Evolutionary conservation across 495 filamentous ascomycete species (phyloP).

Genomic region (Talaromyces ruber): DNA sequence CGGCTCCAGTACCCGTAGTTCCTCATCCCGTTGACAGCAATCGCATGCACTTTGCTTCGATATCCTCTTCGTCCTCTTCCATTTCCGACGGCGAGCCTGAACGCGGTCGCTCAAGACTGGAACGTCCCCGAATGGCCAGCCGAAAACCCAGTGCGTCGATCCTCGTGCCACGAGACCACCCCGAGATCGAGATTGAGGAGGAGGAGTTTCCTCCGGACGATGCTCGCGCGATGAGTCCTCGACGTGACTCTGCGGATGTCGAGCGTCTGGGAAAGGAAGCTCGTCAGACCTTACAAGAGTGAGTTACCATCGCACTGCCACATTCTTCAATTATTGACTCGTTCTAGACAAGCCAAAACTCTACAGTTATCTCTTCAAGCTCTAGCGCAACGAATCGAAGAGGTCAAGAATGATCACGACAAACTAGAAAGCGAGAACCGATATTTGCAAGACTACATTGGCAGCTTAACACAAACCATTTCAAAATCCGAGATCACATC

Average conservation of each 20-base stretch:
- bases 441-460: slow-evolving; percentile 80
- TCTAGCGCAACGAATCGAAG: slow-evolving; percentile 85
- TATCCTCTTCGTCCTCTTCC: slow-evolving; percentile 34
- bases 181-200: slow-evolving; percentile 56
- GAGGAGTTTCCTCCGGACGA: slow-evolving; percentile 74
- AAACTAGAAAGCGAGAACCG: slow-evolving; percentile 92
- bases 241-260: slow-evolving; percentile 80
- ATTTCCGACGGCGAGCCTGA: slow-evolving; percentile 40
- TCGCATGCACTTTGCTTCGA: slow-evolving; percentile 15
- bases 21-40: slow-evolving; percentile 36
- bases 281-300: slow-evolving; percentile 56
- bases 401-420: slow-evolving; percentile 87
- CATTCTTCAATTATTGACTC: background rate
- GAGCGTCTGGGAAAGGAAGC: slow-evolving; percentile 79
- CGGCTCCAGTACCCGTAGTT: slow-evolving; percentile 32
- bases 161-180: slow-evolving; percentile 67
- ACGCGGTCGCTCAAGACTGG: slow-evolving; percentile 29
- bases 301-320: slow-evolving; percentile 19
- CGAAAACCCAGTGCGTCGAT: slow-evolving; percentile 74
- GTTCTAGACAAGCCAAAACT: slow-evolving; percentile 67
- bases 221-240: slow-evolving; percentile 88
- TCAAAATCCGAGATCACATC: slow-evolving; percentile 38
- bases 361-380: slow-evolving; percentile 82
- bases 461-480: slow-evolving; percentile 45
- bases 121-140: slow-evolving; percentile 47